Evolutionary conservation across 2,329 filamentous ascomycete species (phyloP).

Genomic region (Pseudocercospora vitis): DNA sequence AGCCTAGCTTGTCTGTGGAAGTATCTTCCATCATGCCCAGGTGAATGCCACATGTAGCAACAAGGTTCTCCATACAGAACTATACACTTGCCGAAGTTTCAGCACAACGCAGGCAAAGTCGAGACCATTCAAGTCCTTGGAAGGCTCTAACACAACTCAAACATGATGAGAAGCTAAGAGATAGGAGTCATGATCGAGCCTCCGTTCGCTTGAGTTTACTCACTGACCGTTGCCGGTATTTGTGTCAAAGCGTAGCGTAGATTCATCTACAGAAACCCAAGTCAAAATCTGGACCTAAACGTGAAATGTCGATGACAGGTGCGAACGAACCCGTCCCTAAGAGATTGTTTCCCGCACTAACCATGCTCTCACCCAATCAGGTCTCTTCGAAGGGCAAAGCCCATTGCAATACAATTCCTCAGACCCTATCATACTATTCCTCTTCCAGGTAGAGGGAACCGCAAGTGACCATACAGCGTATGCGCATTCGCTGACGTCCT

Average conservation of each 20-base stretch:
- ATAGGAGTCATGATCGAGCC: neutral
- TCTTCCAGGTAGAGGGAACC: constrained; percentile 6
- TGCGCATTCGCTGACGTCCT: neutral
- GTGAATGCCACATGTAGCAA: neutral
- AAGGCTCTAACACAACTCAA: neutral
- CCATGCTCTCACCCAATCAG: neutral
- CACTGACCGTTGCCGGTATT: no score
- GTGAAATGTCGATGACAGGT: neutral
- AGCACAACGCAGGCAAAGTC: neutral
- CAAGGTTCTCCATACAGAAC: neutral
- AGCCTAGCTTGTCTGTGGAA: no score
- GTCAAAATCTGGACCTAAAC: neutral
- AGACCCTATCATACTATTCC: constrained; percentile 10
- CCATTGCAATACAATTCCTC: constrained; percentile 3
- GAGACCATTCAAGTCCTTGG: constrained; percentile 1
- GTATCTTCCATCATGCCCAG: neutral
- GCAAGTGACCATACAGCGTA: no score
- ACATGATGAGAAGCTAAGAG: neutral
- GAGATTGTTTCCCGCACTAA: neutral
- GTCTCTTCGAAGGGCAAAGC: neutral
- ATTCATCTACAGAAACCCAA: no score
- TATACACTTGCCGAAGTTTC: neutral
- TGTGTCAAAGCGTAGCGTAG: no score
- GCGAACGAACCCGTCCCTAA: neutral
- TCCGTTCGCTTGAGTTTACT: neutral